phyloP scores from a whole-genome alignment of 1,284 basidiomycete species.

The Chalciporus piperatoides region DNA sequence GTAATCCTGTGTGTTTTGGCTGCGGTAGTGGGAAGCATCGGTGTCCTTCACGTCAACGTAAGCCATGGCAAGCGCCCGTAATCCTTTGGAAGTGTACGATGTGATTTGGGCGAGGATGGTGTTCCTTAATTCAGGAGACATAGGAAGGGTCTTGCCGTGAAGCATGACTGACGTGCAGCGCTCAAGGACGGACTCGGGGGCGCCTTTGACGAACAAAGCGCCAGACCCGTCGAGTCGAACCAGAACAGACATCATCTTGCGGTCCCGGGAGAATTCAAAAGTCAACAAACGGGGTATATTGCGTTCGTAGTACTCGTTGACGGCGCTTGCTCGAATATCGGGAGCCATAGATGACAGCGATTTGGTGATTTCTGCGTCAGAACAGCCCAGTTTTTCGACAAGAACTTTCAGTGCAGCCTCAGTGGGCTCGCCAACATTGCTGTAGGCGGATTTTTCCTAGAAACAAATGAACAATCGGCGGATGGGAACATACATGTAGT shows the following conservation, averaged over 20 bases:
- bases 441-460: conserved; percentile 77
- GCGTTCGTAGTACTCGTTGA: conserved; percentile 80
- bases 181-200: conserved; percentile 92
- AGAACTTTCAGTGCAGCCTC: conserved; percentile 93
- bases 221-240: conserved; percentile 59
- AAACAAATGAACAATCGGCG: conserved; percentile 11
- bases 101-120: conserved; percentile 64
- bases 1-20: conserved; percentile 78
- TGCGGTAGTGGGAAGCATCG: conserved; percentile 77
- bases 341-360: conserved; percentile 59
- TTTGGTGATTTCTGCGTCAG: conserved; percentile 49
- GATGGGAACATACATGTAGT: not conserved
- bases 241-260: conserved; percentile 99
- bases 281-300: conserved; percentile 80
- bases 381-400: conserved; percentile 82
- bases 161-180: conserved; percentile 77
- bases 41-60: conserved; percentile 78
- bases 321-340: conserved; percentile 68
- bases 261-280: conserved; percentile 96
- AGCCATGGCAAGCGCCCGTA: conserved; percentile 91
- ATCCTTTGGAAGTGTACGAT: conserved; percentile 76
- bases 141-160: conserved; percentile 61
- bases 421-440: conserved; percentile 93
- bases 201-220: conserved; percentile 89
- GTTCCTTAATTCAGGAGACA: conserved; percentile 60